phyloP scores from a whole-genome alignment of 1,139 yeast species.

The Suhomyces maxii region DNA sequence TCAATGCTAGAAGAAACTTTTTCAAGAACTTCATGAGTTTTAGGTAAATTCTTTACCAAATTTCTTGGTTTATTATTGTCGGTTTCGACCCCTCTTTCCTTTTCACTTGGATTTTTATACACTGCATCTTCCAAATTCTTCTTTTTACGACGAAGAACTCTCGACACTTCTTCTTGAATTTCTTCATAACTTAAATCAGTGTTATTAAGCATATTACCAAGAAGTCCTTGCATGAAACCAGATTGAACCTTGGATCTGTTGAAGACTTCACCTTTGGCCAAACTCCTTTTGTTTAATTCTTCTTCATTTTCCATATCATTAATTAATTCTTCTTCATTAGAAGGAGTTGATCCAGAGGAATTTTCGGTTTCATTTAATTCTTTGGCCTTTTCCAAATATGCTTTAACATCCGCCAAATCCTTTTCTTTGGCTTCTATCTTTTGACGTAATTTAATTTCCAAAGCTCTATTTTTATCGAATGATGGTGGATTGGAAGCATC shows the following conservation, averaged over 20 bases:
- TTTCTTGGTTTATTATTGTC: conserved; percentile 55
- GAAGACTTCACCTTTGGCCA: background rate
- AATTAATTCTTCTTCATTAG: background rate
- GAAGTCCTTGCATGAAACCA: conserved; percentile 6
- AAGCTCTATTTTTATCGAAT: conserved; percentile 50
- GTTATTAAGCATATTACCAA: conserved; percentile 15
- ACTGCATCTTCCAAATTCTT: conserved; percentile 19
- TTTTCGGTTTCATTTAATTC: background rate
- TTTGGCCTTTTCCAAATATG: conserved; percentile 1
- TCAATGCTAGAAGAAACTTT: conserved; percentile 61
- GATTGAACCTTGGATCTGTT: conserved; percentile 3
- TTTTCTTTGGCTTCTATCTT: conserved; percentile 23
- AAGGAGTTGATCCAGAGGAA: background rate
- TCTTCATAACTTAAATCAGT: conserved; percentile 27
- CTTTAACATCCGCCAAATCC: conserved; percentile 22
- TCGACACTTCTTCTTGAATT: conserved; percentile 20
- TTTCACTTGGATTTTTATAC: conserved; percentile 28
- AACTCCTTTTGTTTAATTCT: background rate
- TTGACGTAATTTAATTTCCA: conserved; percentile 27
- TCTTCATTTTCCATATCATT: background rate
- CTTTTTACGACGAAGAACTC: conserved; percentile 26
- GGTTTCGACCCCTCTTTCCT: conserved; percentile 1
- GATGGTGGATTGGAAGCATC: conserved; percentile 81
- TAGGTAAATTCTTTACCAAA: conserved; percentile 52
- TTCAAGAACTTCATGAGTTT: conserved; percentile 51